phyloP scores from a whole-genome alignment of 192 early-diverging fungal species.

The Gaertneriomyces sp. region DNA sequence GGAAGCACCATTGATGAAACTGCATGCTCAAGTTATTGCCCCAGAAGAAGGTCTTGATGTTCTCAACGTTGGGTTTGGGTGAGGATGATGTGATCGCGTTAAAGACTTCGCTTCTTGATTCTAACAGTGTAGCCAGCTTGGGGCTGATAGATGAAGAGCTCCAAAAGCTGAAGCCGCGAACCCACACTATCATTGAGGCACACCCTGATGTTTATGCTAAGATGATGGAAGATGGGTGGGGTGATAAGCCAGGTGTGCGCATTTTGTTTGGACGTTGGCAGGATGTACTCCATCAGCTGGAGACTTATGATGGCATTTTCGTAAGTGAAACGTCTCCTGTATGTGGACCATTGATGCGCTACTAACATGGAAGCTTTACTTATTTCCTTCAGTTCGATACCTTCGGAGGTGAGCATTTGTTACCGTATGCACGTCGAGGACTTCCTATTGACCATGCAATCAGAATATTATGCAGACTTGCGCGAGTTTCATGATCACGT shows the following conservation, averaged over 20 bases:
- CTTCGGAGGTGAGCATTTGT: not conserved
- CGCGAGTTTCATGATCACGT: constrained; percentile 67
- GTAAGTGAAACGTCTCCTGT: too few relatives aligned
- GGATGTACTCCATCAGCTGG: constrained; percentile 65
- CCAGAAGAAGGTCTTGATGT: constrained; percentile 49
- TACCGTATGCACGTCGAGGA: not conserved
- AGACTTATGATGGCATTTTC: constrained; percentile 86
- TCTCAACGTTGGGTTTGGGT: constrained; percentile 25
- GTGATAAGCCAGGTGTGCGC: constrained; percentile 74
- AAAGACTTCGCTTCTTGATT: too few relatives aligned
- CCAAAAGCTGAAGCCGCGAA: constrained; percentile 61
- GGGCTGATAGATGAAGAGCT: constrained; percentile 84
- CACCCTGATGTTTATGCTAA: constrained; percentile 92
- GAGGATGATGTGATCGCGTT: too few relatives aligned
- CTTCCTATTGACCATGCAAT: constrained; percentile 35
- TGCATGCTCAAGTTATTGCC: constrained; percentile 74
- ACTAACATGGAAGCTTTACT: too few relatives aligned
- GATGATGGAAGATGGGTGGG: constrained; percentile 83
- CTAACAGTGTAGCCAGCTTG: constrained; percentile 30
- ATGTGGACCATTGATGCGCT: too few relatives aligned
- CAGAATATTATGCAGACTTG: constrained; percentile 82
- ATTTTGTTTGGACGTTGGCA: constrained; percentile 94
- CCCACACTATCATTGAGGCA: constrained; percentile 93
- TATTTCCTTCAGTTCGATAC: constrained; percentile 35
- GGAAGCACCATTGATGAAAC: constrained; percentile 90